Conservation (phyloP, 805 yeast genomes). For the Teunomyces aglyptinius region DNA sequence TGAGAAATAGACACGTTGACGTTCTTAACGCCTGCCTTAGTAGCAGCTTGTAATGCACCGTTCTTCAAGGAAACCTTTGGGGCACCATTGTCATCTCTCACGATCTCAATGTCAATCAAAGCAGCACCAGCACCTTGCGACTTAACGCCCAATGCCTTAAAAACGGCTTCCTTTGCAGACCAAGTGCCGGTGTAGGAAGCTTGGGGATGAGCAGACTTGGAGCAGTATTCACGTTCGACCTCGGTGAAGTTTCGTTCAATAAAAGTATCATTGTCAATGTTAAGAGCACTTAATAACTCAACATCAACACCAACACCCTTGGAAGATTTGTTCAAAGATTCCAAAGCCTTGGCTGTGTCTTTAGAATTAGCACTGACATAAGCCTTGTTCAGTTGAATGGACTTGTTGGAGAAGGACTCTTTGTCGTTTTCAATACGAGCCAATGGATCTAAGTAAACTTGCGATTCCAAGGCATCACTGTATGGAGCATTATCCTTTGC, state of each 20-base stretch:
- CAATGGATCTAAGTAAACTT: constrained; percentile 94
- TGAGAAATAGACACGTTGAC: constrained; percentile 92
- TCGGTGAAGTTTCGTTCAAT: constrained; percentile 88
- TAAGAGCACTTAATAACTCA: constrained; percentile 78
- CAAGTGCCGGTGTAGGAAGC: constrained; percentile 97
- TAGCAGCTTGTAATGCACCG: constrained; percentile 72
- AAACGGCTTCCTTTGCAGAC: constrained; percentile 99
- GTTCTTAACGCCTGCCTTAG: constrained; percentile 59
- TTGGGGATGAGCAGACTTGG: constrained; percentile 68
- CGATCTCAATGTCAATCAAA: constrained; percentile 84
- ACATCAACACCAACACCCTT: constrained; percentile 96
- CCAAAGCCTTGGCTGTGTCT: constrained; percentile 64
- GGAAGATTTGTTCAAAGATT: constrained; percentile 52
- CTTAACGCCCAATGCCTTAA: constrained; percentile 87
- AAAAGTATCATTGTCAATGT: constrained; percentile 86
- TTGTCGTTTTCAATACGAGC: constrained; percentile 59
- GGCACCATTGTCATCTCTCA: constrained; percentile 69
- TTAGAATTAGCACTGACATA: constrained; percentile 49
- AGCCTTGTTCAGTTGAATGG: constrained; percentile 45
- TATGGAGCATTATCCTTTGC: constrained; percentile 95
- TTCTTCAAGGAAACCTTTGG: constrained; percentile 81
- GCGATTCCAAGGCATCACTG: constrained; percentile 79
- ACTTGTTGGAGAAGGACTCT: constrained; percentile 44
- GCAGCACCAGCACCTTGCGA: constrained; percentile 96
- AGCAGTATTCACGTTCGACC: constrained; percentile 77